Evolutionary conservation across 495 filamentous ascomycete species (phyloP), one percentile per base, ranked within the genome.

Genomic region (Massariosphaeria phaeospora): DNA sequence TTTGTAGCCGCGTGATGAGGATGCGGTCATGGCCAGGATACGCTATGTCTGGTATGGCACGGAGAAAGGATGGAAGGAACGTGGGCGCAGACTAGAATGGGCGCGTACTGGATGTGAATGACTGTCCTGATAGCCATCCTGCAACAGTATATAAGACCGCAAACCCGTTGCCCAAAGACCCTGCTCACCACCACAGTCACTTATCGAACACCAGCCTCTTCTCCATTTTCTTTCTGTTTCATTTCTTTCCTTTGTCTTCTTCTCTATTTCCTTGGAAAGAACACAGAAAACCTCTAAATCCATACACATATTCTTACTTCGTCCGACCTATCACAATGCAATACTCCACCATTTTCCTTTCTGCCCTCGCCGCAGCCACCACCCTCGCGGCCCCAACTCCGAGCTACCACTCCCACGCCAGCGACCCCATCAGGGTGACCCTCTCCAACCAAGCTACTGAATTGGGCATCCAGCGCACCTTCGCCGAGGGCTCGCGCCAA

Each of bases 271-370:
- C 39, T 33, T 33, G n/a, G n/a, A 33, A 33, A 33, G 30, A 33
- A 33, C 8, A 8, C 30, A 33, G 30, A 33, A 33, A 33, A 33
- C 30, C 30, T n/a, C n/a, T n/a, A n/a, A 36, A 12, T 5, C 18
- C 34, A 17, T 5, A 33, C 29, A 13, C 29, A 7, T 13, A 33
- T 13, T 7, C 29, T 13, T 33, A 13, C 13, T 33, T 33, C 29
- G 13, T 33, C 29, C 40, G 7, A 44, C 24, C 8, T 15, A 30
- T 39, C 31, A 52, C 17, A 41, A 52, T 52, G 48, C 48, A 52
- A 26, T 52, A 41, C 48, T 30, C 35, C 7, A 29, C 48, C 20
- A 18, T 42, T 21, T 9, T 52, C 36, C 25, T 42, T 17, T n/a
- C 48, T 26, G 35, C 36, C 20, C 23, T 52, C 27, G n/a, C 48